Conservation (phyloP, 305 asterid genomes). For the Ajuga reptans region DNA sequence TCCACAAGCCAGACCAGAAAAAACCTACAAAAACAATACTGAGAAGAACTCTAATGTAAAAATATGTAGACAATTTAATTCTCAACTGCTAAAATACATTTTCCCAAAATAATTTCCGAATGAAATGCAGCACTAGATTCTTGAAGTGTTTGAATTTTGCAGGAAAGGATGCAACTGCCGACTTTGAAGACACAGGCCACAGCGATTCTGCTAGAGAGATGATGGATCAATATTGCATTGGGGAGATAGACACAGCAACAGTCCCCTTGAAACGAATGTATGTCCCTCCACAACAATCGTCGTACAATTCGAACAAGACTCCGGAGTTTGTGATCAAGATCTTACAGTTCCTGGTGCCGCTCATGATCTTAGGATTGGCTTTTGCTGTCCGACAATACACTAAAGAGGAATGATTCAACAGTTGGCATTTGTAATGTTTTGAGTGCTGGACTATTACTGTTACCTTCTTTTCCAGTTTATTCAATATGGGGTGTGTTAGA, state of each 20-base stretch:
- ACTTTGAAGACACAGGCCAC: slow-evolving; percentile 62
- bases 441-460: too few relatives aligned
- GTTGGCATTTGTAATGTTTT: background rate
- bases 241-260: slow-evolving; percentile 43
- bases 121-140: background rate
- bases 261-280: slow-evolving; percentile 41
- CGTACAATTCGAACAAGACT: slow-evolving; percentile 31
- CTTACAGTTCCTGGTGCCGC: slow-evolving; percentile 54
- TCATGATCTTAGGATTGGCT: slow-evolving; percentile 53
- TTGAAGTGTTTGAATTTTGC: background rate
- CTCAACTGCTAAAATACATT: background rate
- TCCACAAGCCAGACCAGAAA: too few relatives aligned
- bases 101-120: background rate
- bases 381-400: slow-evolving; percentile 48
- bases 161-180: slow-evolving; percentile 64
- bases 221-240: slow-evolving; percentile 49
- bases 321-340: slow-evolving; percentile 40
- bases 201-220: slow-evolving; percentile 47
- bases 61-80: background rate
- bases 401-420: slow-evolving; percentile 36
- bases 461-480: too few relatives aligned
- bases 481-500: too few relatives aligned
- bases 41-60: too few relatives aligned
- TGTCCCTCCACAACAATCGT: slow-evolving; percentile 22
- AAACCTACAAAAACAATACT: too few relatives aligned